Conservation (phyloP, 2,329 filamentous ascomycete genomes). For the Apiospora marii region DNA sequence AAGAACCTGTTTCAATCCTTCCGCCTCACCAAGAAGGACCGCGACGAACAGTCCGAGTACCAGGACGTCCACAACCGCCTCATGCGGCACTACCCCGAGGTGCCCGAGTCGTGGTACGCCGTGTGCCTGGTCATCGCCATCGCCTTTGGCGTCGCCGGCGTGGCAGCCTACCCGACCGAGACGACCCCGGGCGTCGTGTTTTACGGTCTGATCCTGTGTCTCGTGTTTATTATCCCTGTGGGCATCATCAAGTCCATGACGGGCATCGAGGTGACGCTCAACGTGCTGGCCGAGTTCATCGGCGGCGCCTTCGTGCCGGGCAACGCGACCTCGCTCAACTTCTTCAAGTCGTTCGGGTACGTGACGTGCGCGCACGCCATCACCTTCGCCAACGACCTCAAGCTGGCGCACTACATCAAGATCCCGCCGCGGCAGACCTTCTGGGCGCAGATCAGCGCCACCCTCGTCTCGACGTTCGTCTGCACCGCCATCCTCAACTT, state of each 20-base stretch:
- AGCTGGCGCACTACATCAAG: constrained; percentile 44
- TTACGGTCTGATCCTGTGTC: constrained; percentile 57
- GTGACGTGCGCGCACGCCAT: constrained; percentile 42
- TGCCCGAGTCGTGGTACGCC: constrained; percentile 64
- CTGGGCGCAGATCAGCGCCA: constrained; percentile 44
- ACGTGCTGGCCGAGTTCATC: constrained; percentile 62
- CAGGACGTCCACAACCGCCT: constrained; percentile 58
- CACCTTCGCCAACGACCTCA: constrained; percentile 43
- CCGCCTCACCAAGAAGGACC: constrained; percentile 46
- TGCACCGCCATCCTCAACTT: constrained; percentile 55
- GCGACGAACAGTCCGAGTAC: constrained; percentile 41
- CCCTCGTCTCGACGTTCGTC: constrained; percentile 54
- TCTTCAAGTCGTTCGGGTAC: constrained; percentile 58
- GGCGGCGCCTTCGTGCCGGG: constrained; percentile 59
- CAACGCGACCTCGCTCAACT: constrained; percentile 61
- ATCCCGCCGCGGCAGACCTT: constrained; percentile 44
- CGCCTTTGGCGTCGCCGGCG: constrained; percentile 54
- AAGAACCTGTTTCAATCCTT: constrained; percentile 55
- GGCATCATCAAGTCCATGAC: constrained; percentile 63
- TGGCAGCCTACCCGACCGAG: constrained; percentile 58
- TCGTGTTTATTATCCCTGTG: constrained; percentile 59
- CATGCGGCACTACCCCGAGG: constrained; percentile 61
- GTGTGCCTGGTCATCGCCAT: constrained; percentile 51
- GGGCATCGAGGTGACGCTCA: constrained; percentile 59
- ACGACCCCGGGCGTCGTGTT: constrained; percentile 60